Conservation (phyloP, 2,329 filamentous ascomycete genomes). For the Alternaria sp. region DNA sequence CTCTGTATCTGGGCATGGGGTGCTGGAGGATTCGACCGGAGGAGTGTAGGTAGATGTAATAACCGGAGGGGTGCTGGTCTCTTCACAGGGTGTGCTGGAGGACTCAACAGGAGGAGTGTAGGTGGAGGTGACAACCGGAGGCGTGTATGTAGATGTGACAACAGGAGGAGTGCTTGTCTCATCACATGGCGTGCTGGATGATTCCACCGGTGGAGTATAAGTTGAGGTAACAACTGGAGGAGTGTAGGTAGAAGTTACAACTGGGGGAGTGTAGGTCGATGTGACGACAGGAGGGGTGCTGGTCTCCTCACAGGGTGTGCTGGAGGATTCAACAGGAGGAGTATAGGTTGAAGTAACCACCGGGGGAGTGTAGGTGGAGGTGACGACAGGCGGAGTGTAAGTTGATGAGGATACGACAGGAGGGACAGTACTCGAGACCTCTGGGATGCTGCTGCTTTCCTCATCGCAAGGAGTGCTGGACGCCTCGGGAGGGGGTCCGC, state of each 20-base stretch:
- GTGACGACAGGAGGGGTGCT: not conserved
- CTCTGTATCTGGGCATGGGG: constrained; percentile 8
- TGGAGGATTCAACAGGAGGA: not conserved
- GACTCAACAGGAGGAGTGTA: not conserved
- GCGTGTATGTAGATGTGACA: not conserved
- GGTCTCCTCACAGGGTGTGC: constrained; percentile 3
- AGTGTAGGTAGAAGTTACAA: not conserved
- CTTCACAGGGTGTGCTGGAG: not conserved
- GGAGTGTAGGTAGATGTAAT: not conserved
- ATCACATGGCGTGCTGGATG: constrained; percentile 5
- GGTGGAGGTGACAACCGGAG: not conserved
- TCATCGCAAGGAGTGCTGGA: constrained; percentile 11
- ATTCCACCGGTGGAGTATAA: not conserved
- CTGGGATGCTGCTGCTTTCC: not conserved
- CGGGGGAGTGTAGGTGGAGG: not conserved
- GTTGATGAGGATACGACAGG: not conserved
- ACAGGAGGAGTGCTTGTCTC: not conserved
- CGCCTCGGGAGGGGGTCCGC: not conserved
- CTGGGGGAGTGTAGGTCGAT: not conserved
- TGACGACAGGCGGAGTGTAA: not conserved
- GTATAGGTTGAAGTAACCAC: not conserved
- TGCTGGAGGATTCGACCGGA: not conserved
- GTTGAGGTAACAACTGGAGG: not conserved
- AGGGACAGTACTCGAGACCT: not conserved
- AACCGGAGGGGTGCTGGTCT: not conserved